Percentiles rank a stretch among this genome's conserved stretches.
phyloP scores from a whole-genome alignment of 768 basidiomycete genomes.

The Podaxis pistillaris region DNA sequence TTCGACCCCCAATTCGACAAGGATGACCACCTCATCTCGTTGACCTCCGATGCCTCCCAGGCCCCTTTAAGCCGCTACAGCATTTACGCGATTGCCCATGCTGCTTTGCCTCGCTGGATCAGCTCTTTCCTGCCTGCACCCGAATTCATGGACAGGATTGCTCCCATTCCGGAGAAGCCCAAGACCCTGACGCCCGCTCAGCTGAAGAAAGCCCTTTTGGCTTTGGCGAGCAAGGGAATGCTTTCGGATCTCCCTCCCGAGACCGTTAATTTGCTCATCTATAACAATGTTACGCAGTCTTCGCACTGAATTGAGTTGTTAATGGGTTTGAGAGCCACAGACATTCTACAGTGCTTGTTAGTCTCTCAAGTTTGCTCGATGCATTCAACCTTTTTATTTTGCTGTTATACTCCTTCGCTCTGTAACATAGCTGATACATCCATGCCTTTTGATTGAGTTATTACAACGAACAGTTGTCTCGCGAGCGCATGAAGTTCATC shows the following conservation, averaged over 20 bases:
- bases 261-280: constrained; percentile 73
- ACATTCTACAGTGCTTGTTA: neutral
- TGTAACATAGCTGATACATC: neutral
- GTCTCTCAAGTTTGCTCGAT: neutral
- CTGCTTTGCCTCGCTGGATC: constrained; percentile 58
- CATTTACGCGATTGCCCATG: constrained; percentile 53
- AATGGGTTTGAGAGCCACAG: neutral
- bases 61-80: constrained; percentile 20
- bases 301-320: neutral
- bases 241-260: constrained; percentile 49
- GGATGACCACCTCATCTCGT: constrained; percentile 34
- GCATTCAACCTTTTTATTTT: neutral
- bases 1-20: constrained; percentile 54
- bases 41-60: constrained; percentile 30
- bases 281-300: constrained; percentile 67
- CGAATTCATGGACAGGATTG: constrained; percentile 38
- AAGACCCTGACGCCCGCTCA: constrained; percentile 59
- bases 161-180: constrained; percentile 41
- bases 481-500: too few species aligned
- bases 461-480: neutral
- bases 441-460: neutral
- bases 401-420: neutral
- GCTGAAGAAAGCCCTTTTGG: constrained; percentile 74
- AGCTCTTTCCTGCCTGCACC: constrained; percentile 56
- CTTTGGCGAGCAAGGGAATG: constrained; percentile 50